Evolutionary conservation across 106 monocot species (phyloP), one percentile per base, ranked within the genome.

Genomic region (Cymbidium sinense): DNA sequence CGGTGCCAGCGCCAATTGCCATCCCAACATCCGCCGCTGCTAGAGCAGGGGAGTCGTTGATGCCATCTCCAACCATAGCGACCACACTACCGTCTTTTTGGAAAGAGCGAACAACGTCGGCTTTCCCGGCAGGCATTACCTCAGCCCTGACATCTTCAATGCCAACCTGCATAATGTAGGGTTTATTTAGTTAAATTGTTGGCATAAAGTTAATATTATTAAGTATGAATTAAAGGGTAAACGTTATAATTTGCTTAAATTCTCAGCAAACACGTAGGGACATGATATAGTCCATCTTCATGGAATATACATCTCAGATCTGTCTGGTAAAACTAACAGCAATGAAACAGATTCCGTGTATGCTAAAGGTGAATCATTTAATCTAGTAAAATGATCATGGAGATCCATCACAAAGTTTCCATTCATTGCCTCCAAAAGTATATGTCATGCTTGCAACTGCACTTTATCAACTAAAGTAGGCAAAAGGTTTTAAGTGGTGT

Each of bases 31-130:
- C 91, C 1, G 96, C 93, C 2, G 88, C 96, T 4, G 85, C 96
- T 1, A 98, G 85, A 13, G 96, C 96, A 1, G 96, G 96, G 15
- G 96, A 98, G 75, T 98, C 96, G 25, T 98, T 98, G 73, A 98
- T 98, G 35, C 96, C 96, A 21, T 98, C 96, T 1, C 96, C 96
- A 0, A 98, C 91, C 96, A 98, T 98, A 8, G 96, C 96, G 2
- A 98, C 96, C 8, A 86, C 64, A 11, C 82, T 76, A 3, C 96
- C 96, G 10, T 86, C 80, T 25, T 78, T 85, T 73, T 98, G 96
- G 7, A 94, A 81, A 1, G 87, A 84, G 1, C 76, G 87, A 31
- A 98, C 64, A 7, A 84, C 88, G 1, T 94, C 94, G 0, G 86
- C 94, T 73, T 98, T 98, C 52, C 90, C 96, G 1, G 88, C 91